Percentiles rank a stretch among this genome's conserved stretches.
These are phyloP conservation scores for Pythium myriotylum DNA, from an alignment of 352 stramenopile species.

Conservation along the genomic window DNA sequence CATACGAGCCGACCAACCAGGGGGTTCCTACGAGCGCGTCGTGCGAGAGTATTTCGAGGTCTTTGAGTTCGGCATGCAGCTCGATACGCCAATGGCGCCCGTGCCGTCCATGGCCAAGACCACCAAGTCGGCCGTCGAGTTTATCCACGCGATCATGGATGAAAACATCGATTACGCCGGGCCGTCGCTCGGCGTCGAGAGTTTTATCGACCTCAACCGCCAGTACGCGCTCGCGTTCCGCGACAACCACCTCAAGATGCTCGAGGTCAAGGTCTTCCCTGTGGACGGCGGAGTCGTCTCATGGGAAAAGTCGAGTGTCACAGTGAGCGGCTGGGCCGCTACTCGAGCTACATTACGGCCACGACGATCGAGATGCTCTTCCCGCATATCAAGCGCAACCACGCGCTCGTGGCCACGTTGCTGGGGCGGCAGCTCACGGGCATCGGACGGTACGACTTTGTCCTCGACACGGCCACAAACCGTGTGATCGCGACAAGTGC, in stretches of 20 bases:
- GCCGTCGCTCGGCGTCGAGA: slow-evolving; percentile 1
- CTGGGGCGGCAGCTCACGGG: slow-evolving; percentile 18
- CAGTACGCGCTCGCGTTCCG: slow-evolving; percentile 14
- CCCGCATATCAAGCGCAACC: slow-evolving; percentile 16
- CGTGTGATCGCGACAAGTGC: slow-evolving; percentile 18
- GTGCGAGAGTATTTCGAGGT: slow-evolving; percentile 20
- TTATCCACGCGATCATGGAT: slow-evolving; percentile 17
- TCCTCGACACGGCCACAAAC: slow-evolving; percentile 17
- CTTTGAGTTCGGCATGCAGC: slow-evolving; percentile 20
- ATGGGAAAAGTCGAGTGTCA: slow-evolving; percentile 10
- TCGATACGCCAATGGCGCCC: slow-evolving; percentile 1
- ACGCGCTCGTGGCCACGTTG: slow-evolving; percentile 18
- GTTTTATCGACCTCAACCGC: slow-evolving; percentile 17
- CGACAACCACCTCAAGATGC: slow-evolving; percentile 9
- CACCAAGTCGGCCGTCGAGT: slow-evolving; percentile 1
- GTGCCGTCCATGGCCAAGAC: slow-evolving; percentile 12
- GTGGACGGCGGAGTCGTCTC: slow-evolving; percentile 10
- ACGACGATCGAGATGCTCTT: slow-evolving; percentile 29
- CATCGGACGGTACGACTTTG: slow-evolving; percentile 19
- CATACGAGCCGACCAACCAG: slow-evolving; percentile 12
- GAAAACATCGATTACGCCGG: slow-evolving; percentile 16
- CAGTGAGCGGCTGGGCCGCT: slow-evolving; percentile 17
- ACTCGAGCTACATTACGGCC: slow-evolving; percentile 21
- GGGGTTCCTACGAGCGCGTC: slow-evolving; percentile 17
- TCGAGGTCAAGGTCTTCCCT: slow-evolving; percentile 15